Conservation (phyloP, 2,329 filamentous ascomycete species). For the Fusarium nygamai region DNA sequence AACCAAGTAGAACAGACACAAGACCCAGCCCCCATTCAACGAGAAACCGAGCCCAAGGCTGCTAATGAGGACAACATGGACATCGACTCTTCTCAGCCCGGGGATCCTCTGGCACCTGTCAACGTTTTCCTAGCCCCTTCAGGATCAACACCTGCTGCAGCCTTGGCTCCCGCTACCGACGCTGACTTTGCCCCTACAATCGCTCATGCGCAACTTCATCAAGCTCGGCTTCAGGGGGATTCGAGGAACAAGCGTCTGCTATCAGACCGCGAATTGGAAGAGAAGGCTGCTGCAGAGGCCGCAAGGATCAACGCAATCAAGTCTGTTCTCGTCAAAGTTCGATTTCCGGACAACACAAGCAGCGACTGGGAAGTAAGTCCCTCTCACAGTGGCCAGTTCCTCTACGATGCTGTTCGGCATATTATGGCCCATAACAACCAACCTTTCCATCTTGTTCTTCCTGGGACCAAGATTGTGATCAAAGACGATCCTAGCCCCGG, state of each 20-base stretch:
- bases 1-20: conserved; percentile 7
- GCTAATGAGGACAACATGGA: conserved; percentile 30
- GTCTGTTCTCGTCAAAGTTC: conserved; percentile 78
- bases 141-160: conserved; percentile 78
- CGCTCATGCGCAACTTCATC: conserved; percentile 79
- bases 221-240: conserved; percentile 69
- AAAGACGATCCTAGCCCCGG: conserved; percentile 57
- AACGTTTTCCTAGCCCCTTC: conserved; percentile 82
- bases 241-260: conserved; percentile 79
- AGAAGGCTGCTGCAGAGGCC: conserved; percentile 71
- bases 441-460: conserved; percentile 77
- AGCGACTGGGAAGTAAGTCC: conserved; percentile 77
- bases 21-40: conserved; percentile 1
- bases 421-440: conserved; percentile 74
- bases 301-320: conserved; percentile 73
- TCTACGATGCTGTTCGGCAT: conserved; percentile 79
- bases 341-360: conserved; percentile 87
- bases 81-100: conserved; percentile 27
- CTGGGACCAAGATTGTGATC: conserved; percentile 62
- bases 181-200: conserved; percentile 81
- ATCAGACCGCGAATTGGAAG: conserved; percentile 83
- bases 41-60: not conserved
- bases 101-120: conserved; percentile 61
- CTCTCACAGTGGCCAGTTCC: conserved; percentile 72
- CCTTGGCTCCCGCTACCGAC: conserved; percentile 72